A percentile compares a stretch with the other conserved stretches of the same genome.
Evolutionary conservation across 192 early-diverging fungal species (phyloP).

Genomic region (Chytriomyces sp.): DNA sequence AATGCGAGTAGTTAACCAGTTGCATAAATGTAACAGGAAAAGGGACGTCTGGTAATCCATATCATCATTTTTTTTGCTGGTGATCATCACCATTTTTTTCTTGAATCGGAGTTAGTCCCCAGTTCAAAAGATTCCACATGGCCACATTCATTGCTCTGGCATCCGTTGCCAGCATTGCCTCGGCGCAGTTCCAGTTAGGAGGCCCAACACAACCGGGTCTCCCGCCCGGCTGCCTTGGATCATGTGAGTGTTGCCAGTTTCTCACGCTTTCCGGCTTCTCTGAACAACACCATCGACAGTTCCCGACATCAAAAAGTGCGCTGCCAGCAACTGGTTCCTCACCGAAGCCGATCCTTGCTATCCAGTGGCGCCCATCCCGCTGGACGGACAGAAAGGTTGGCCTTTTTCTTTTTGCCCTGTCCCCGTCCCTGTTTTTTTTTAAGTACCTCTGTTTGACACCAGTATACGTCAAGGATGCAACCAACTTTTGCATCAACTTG

Average conservation of each 20-base stretch:
- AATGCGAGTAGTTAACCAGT: no score
- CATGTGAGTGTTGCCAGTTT: neutral
- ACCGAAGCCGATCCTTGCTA: conserved; percentile 22
- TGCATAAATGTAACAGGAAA: no score
- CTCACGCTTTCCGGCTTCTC: no score
- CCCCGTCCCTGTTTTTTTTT: neutral
- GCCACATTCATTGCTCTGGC: neutral
- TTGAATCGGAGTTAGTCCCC: no score
- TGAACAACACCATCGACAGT: neutral
- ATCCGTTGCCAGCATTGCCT: neutral
- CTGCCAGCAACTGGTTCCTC: conserved; percentile 29
- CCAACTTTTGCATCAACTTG: conserved; percentile 44
- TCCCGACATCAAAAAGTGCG: conserved; percentile 28
- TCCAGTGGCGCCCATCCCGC: conserved; percentile 21
- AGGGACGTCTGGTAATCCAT: no score
- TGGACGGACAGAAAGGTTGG: conserved; percentile 27
- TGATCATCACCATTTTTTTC: no score
- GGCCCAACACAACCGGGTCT: neutral
- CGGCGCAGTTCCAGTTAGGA: neutral
- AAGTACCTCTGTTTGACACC: neutral
- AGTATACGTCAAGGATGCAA: conserved; percentile 14
- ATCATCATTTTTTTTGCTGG: no score
- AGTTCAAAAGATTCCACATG: no score
- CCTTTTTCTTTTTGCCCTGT: neutral
- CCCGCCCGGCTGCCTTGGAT: neutral